These are phyloP conservation scores for Aspergillus sp. DNA, from an alignment of 2,329 filamentous ascomycete genomes.

Conservation along the genomic window DNA sequence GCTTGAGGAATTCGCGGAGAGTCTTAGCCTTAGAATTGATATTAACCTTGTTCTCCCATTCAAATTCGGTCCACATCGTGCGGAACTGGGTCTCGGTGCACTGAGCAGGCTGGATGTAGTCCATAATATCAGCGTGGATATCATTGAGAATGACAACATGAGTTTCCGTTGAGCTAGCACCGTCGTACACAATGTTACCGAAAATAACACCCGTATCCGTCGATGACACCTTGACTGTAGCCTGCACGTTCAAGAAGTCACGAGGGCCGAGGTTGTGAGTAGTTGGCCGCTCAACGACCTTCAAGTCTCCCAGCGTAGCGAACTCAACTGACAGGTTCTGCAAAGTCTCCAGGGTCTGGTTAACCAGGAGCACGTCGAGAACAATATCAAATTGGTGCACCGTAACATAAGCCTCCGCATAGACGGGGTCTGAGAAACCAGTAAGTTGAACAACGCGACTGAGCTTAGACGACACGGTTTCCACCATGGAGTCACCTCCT, in stretches of 20 bases:
- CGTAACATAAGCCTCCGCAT: constrained; percentile 98
- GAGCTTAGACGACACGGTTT: constrained; percentile 90
- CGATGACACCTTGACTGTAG: constrained; percentile 96
- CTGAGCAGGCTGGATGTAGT: constrained; percentile 96
- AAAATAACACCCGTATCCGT: constrained; percentile 99
- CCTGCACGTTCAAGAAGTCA: constrained; percentile 97
- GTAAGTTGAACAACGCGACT: constrained; percentile 96
- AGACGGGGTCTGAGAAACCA: constrained; percentile 96
- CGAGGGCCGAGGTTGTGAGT: constrained; percentile 94
- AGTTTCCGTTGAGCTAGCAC: constrained; percentile 84
- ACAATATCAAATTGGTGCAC: constrained; percentile 99
- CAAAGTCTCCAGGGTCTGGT: constrained; percentile 93
- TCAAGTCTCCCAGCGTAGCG: constrained; percentile 94
- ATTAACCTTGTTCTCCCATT: constrained; percentile 99
- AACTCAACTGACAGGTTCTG: constrained; percentile 98
- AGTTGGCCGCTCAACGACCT: constrained; percentile 93
- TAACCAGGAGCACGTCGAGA: constrained; percentile 91
- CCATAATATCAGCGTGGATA: constrained; percentile 98
- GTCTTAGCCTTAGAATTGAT: constrained; percentile 97
- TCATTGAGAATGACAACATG: constrained; percentile 98
- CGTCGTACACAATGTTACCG: constrained; percentile 97
- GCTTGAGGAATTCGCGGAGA: constrained; percentile 85
- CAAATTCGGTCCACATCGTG: constrained; percentile 99
- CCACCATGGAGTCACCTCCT: constrained; percentile 78
- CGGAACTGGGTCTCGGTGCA: constrained; percentile 98